Percentiles rank a stretch among this genome's conserved stretches.
Evolutionary conservation across 2,329 filamentous ascomycete species (phyloP).

Genomic region (Colletotrichum sp.): DNA sequence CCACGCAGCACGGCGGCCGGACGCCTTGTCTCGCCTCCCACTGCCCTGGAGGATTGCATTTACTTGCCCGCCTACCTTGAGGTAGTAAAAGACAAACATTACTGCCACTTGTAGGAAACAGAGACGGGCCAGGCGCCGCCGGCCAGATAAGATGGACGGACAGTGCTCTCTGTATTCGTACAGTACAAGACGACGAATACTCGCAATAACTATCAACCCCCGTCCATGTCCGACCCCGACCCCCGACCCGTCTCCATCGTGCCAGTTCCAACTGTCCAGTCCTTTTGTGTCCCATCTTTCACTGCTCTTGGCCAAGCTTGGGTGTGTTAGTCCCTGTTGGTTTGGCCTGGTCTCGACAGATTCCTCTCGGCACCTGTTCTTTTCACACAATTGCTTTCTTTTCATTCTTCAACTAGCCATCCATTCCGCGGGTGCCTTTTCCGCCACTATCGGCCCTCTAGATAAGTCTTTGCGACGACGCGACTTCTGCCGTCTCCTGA

Average conservation of each 20-base stretch:
- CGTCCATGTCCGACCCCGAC: neutral
- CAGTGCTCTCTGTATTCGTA: neutral
- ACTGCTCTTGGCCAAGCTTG: neutral
- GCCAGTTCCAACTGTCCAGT: neutral
- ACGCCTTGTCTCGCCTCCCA: neutral
- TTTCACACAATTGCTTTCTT: neutral
- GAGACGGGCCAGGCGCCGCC: neutral
- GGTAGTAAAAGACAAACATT: neutral
- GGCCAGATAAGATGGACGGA: neutral
- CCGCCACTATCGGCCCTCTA: neutral
- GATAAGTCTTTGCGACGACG: neutral
- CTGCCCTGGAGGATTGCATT: neutral
- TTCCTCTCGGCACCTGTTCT: neutral
- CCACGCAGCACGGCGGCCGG: neutral
- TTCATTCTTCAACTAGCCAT: neutral
- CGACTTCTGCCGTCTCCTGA: neutral
- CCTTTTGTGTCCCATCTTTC: neutral
- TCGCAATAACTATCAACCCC: neutral
- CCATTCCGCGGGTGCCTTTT: neutral
- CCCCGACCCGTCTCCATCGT: neutral
- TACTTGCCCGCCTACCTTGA: neutral
- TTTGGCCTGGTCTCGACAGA: neutral
- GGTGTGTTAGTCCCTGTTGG: neutral
- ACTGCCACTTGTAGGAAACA: neutral
- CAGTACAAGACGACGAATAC: neutral